Percentiles rank a stretch among this genome's conserved stretches.
phyloP scores from a whole-genome alignment of 352 stramenopile species.

The Pythium oligandrum region DNA sequence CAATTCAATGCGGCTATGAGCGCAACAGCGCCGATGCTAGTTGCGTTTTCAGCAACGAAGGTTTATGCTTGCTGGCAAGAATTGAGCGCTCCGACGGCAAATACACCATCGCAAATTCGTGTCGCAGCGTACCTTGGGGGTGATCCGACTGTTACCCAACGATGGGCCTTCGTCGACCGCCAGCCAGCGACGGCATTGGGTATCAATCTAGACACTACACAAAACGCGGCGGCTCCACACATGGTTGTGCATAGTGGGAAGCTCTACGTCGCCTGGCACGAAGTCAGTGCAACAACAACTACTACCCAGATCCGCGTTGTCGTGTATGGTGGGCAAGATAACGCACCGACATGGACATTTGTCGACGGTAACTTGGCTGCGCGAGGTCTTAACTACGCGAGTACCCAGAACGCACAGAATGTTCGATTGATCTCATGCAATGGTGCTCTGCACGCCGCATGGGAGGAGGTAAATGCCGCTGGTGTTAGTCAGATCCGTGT shows the following conservation, averaged over 20 bases:
- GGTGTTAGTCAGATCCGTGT: slow-evolving; percentile 40
- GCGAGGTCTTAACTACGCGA: slow-evolving; percentile 38
- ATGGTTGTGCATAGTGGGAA: slow-evolving; percentile 28
- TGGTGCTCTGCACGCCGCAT: slow-evolving; percentile 39
- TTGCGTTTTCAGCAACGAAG: slow-evolving; percentile 16
- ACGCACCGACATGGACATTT: slow-evolving; percentile 42
- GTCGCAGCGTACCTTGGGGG: slow-evolving; percentile 29
- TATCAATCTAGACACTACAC: slow-evolving; percentile 40
- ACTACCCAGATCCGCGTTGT: slow-evolving; percentile 46
- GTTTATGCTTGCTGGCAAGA: slow-evolving; percentile 61
- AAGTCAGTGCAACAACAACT: slow-evolving; percentile 12
- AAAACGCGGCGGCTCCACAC: slow-evolving; percentile 29
- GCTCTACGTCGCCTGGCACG: slow-evolving; percentile 59
- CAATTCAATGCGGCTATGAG: slow-evolving; percentile 42
- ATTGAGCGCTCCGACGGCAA: slow-evolving; percentile 14
- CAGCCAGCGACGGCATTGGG: slow-evolving; percentile 20
- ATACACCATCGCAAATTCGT: slow-evolving; percentile 38
- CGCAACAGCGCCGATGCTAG: slow-evolving; percentile 25
- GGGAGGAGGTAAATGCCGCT: slow-evolving; percentile 38
- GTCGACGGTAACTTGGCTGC: slow-evolving; percentile 41
- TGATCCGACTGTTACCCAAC: slow-evolving; percentile 16
- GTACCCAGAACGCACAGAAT: slow-evolving; percentile 24
- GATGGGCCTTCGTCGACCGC: slow-evolving; percentile 38
- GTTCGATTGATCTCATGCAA: slow-evolving; percentile 37
- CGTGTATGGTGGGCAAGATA: slow-evolving; percentile 43